Evolutionary conservation across 2,329 filamentous ascomycete species (phyloP), one percentile per base, ranked within the genome.

Genomic region (Arthroderma sp.): DNA sequence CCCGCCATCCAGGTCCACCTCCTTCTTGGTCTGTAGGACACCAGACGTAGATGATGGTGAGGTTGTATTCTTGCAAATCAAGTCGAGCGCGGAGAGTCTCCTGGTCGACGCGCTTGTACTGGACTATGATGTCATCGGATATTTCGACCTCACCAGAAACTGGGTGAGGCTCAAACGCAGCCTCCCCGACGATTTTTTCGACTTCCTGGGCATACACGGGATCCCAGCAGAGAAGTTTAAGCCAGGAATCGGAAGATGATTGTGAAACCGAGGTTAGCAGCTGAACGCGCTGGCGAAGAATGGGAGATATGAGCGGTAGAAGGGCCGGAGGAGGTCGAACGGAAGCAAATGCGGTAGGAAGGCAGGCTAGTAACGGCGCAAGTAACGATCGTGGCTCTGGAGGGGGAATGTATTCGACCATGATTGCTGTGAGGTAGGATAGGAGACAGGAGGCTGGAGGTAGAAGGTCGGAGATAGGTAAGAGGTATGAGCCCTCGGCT

Each of bases 71-170:
- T 15, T 65, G 55, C 4, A 80, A 58, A 10, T 72, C 61, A 10
- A 80, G 55, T 41, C 68, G 67, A 3, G 73, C 63, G 37, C 77
- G 75, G 22, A 81, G 59, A 1, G 78, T 81, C 59, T 81, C 78
- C 27, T 74, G 66, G 48, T 81, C 78, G 38, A 79, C 61, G 33
- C 75, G 67, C 49, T 73, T 70, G 61, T 78, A 81, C 30, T 67
- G 64, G 31, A 76, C 67, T 3, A 66, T 61, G 30, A 72, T 62
- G n/a, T 74, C 68, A 36, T 77, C 74, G 15, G 74, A 71, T 4
- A 80, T 60, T 55, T 81, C 78, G 38, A 81, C 72, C 55, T 81
- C 78, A 40, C 78, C 78, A 1, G 78, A 81, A 3, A 74, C 72
- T 0, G 78, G 78, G 52, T 81, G 78, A 38, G 76, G 75, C 57